Percentiles rank a stretch among this genome's conserved stretches.
phyloP scores from a whole-genome alignment of 352 stramenopile genomes.

The Saprolegnia parasitica region DNA sequence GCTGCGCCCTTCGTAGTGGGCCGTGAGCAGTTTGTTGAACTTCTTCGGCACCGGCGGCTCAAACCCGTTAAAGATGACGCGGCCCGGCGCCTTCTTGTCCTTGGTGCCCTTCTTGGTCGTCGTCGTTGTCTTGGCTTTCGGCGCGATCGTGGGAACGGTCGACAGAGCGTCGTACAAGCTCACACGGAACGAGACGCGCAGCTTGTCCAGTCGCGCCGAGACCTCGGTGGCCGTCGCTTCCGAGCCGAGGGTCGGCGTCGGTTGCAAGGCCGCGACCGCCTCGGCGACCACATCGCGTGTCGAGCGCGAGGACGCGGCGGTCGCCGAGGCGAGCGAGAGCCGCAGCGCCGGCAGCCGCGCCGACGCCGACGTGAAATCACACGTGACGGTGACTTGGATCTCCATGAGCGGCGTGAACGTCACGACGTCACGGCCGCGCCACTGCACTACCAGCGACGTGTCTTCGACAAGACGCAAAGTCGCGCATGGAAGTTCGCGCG shows the following conservation, averaged over 20 bases:
- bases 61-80: constrained; percentile 71
- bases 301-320: not conserved
- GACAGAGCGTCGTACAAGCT: constrained; percentile 3
- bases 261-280: not conserved
- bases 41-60: constrained; percentile 54
- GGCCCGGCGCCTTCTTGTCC: constrained; percentile 35
- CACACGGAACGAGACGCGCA: not conserved
- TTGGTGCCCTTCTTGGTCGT: not conserved
- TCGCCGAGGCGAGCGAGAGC: constrained; percentile 49
- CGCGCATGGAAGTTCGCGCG: constrained; percentile 61
- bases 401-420: constrained; percentile 25
- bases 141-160: not conserved
- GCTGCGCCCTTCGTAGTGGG: constrained; percentile 66
- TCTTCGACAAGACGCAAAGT: constrained; percentile 29
- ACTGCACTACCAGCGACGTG: constrained; percentile 33
- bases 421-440: not conserved
- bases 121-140: not conserved
- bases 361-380: constrained; percentile 59
- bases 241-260: constrained; percentile 13
- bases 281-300: constrained; percentile 31
- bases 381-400: constrained; percentile 68
- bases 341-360: constrained; percentile 72
- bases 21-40: constrained; percentile 70
- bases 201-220: not conserved
- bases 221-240: constrained; percentile 14